Evolutionary conservation across 2,329 filamentous ascomycete species (phyloP), one percentile per base, ranked within the genome.

Genomic region (Hymenoscyphus repandus): DNA sequence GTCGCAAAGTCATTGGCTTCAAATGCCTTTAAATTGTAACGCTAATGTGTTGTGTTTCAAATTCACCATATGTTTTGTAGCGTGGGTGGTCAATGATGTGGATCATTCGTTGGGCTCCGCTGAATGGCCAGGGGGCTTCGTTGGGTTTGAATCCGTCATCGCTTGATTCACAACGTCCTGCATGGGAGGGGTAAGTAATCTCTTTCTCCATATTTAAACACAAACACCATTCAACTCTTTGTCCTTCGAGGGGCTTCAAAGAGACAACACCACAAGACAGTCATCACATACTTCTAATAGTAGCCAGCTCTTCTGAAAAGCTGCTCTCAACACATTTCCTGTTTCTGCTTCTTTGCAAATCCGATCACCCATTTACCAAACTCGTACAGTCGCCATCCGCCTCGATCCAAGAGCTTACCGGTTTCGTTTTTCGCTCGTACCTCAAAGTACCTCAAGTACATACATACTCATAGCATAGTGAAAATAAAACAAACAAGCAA

Each of bases 401-500:
- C 31, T 44, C 52, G 13, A 38, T 45, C 46, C 40, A 48, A 54
- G 47, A 54, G 30, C 50, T 40, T 27, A 7, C 52, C 55, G 45
- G 49, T 58, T 56, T 59, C 56, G 58, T 55, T 59, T 58, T 47
- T 60, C 56, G 54, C 55, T 43, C 51, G 22, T 45, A 47, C 53
- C 54, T 52, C 57, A 40, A 51, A 43, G 47, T 66, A 57, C 55
- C 52, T 60, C 64, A 69, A 69, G 67, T 74, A 73, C 65, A 50
- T 47, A 51, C 37, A 42, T 52, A 53, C 47, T 47, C 47, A 70
- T 65, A 74, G 72, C 68, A 69, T 74, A 75, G 70, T 71, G 68
- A 75, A 75, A 53, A 72, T 74, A 74, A 71, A 68, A 75, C 68
- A 72, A 72, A 69, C 58, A 60, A 64, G 57, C 58, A 60, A 59